These are phyloP conservation scores for Hysterangium stoloniferum DNA, from an alignment of 768 basidiomycete species.

Conservation along the genomic window DNA sequence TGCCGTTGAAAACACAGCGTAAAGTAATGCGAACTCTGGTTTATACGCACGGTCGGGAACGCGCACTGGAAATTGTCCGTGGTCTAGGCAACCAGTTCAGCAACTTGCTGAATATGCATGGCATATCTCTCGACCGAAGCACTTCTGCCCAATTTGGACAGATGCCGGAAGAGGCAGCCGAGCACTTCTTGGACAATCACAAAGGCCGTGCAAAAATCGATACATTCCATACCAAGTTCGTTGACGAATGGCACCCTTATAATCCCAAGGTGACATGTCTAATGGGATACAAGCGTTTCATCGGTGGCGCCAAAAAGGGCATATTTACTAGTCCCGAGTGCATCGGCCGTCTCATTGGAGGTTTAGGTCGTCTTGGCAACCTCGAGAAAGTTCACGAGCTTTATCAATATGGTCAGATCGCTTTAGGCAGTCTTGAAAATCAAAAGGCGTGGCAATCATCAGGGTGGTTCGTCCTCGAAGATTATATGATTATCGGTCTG, in stretches of 20 bases:
- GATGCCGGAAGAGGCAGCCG: neutral
- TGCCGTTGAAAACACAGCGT: neutral
- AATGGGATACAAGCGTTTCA: constrained; percentile 44
- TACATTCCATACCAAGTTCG: constrained; percentile 21
- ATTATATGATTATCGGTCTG: constrained; percentile 80
- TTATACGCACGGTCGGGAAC: constrained; percentile 6
- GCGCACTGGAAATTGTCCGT: neutral
- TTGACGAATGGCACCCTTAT: constrained; percentile 24
- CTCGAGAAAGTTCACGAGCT: constrained; percentile 53
- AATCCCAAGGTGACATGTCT: constrained; percentile 23
- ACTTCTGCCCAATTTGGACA: neutral
- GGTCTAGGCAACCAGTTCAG: constrained; percentile 2
- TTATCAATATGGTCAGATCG: constrained; percentile 60
- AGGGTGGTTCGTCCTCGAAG: constrained; percentile 75
- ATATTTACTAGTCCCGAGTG: constrained; percentile 43
- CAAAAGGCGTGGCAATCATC: constrained; percentile 39
- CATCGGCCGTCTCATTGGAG: constrained; percentile 57
- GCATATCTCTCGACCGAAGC: neutral
- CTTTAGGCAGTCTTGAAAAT: constrained; percentile 40
- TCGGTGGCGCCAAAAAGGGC: constrained; percentile 34
- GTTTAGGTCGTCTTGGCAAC: constrained; percentile 55
- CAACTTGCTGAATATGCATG: neutral
- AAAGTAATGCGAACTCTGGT: constrained; percentile 5
- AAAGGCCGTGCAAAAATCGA: constrained; percentile 18
- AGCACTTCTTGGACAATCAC: neutral